These are phyloP conservation scores for Xylaria venustula DNA, from an alignment of 495 filamentous ascomycete species.

Conservation along the genomic window DNA sequence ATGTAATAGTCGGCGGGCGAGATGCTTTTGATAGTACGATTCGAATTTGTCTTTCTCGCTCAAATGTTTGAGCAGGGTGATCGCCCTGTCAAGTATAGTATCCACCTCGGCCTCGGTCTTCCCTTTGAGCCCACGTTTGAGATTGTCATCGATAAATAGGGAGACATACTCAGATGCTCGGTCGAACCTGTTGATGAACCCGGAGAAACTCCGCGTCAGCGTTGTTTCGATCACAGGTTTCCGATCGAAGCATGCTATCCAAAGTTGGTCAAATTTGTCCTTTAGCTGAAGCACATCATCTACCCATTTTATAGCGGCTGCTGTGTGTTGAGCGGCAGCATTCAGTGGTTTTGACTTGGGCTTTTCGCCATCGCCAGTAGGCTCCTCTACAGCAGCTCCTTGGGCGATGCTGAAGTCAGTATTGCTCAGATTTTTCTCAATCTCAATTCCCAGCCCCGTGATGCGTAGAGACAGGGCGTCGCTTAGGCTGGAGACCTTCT, in stretches of 20 bases:
- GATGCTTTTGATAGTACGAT: slow-evolving; percentile 96
- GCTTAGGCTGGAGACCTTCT: slow-evolving; percentile 68
- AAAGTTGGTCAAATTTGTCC: slow-evolving; percentile 83
- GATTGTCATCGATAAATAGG: slow-evolving; percentile 94
- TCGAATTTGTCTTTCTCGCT: slow-evolving; percentile 95
- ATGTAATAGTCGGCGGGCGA: slow-evolving; percentile 81
- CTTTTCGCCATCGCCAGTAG: slow-evolving; percentile 47
- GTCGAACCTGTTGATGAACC: slow-evolving; percentile 85
- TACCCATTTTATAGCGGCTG: slow-evolving; percentile 91
- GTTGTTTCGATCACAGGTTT: slow-evolving; percentile 80
- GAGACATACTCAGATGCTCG: slow-evolving; percentile 90
- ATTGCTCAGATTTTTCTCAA: slow-evolving; percentile 66
- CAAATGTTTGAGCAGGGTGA: slow-evolving; percentile 80
- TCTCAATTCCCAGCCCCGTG: slow-evolving; percentile 73
- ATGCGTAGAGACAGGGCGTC: slow-evolving; percentile 70
- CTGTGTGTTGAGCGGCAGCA: slow-evolving; percentile 58
- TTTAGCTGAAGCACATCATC: slow-evolving; percentile 84
- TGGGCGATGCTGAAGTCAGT: slow-evolving; percentile 46
- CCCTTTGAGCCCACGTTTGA: slow-evolving; percentile 89
- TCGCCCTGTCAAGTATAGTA: slow-evolving; percentile 81
- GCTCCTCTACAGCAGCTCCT: slow-evolving; percentile 43
- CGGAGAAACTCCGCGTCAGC: slow-evolving; percentile 77
- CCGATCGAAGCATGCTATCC: slow-evolving; percentile 62
- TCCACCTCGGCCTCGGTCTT: slow-evolving; percentile 94
- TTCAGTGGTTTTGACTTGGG: slow-evolving; percentile 39